Conservation (phyloP, 2,329 filamentous ascomycete species). For the Pyrenochaeta sp. region DNA sequence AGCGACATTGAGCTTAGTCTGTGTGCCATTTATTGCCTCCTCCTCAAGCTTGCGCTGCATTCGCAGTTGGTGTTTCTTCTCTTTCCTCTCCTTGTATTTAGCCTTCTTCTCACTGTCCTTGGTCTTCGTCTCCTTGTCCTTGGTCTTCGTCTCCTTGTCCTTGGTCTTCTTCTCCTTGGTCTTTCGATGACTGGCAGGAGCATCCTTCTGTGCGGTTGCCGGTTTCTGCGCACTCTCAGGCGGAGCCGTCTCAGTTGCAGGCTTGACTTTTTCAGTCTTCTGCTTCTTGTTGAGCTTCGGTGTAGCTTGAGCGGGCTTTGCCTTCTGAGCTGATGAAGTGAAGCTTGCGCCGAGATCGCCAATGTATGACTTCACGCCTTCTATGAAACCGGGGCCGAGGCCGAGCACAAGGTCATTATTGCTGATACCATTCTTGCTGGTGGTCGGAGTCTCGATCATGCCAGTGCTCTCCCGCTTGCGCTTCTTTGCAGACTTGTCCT, state of each 20-base stretch:
- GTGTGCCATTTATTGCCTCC: too few relatives aligned
- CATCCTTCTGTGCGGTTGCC: too few relatives aligned
- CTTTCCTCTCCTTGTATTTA: background rate
- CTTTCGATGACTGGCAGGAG: too few relatives aligned
- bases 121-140: conserved; percentile 6
- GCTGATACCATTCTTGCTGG: background rate
- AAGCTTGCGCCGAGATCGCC: conserved; percentile 16
- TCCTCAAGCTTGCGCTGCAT: background rate
- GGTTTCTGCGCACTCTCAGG: too few relatives aligned
- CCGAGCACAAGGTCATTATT: conserved; percentile 6
- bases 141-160: conserved; percentile 11
- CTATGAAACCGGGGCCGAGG: conserved; percentile 8
- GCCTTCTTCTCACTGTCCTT: background rate
- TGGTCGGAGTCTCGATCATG: background rate
- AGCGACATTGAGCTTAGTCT: too few relatives aligned
- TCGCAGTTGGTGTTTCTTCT: background rate
- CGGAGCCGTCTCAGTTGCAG: too few relatives aligned
- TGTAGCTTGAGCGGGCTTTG: background rate
- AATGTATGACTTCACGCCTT: conserved; percentile 14
- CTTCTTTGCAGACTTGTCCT: conserved; percentile 19
- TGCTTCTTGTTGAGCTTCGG: conserved; percentile 6
- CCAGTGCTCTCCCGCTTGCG: conserved; percentile 22
- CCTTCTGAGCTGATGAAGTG: background rate
- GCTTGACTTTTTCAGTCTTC: too few relatives aligned
- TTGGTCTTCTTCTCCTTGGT: conserved; percentile 2